A percentile compares a stretch with the other conserved stretches of the same genome.
These are phyloP conservation scores for Botrytis sinoallii DNA, from an alignment of 2,329 filamentous ascomycete genomes.

Conservation along the genomic window DNA sequence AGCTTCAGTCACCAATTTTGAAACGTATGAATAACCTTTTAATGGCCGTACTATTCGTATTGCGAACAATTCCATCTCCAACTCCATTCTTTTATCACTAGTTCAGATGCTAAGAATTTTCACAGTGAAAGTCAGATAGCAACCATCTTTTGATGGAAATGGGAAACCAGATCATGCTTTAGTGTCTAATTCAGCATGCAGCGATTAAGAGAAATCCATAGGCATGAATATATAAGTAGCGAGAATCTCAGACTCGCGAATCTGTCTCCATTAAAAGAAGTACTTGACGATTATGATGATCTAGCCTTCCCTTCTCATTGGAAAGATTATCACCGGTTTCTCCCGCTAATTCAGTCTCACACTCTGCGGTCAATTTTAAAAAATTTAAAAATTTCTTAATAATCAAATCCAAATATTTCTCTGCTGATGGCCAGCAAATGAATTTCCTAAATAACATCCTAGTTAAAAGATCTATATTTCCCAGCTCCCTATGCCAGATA, in stretches of 20 bases:
- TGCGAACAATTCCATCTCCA: background rate
- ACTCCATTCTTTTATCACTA: background rate
- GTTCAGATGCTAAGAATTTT: background rate
- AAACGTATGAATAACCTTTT: background rate
- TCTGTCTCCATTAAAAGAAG: background rate
- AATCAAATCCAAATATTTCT: background rate
- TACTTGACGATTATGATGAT: background rate
- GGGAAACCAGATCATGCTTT: background rate
- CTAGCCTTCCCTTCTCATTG: background rate
- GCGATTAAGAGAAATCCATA: rapidly evolving
- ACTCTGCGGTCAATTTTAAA: background rate
- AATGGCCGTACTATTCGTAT: background rate
- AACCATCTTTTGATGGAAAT: background rate
- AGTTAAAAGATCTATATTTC: background rate
- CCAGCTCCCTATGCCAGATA: background rate
- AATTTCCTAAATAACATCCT: background rate
- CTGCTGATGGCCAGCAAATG: background rate
- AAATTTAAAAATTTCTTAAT: background rate
- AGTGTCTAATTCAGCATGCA: background rate
- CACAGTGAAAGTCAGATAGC: background rate
- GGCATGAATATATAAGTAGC: background rate
- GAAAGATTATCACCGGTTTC: background rate
- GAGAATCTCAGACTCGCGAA: background rate
- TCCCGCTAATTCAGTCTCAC: background rate
- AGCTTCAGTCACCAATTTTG: background rate